These are phyloP conservation scores for Clonostachys byssicola DNA, from an alignment of 2,329 filamentous ascomycete genomes.

Conservation along the genomic window DNA sequence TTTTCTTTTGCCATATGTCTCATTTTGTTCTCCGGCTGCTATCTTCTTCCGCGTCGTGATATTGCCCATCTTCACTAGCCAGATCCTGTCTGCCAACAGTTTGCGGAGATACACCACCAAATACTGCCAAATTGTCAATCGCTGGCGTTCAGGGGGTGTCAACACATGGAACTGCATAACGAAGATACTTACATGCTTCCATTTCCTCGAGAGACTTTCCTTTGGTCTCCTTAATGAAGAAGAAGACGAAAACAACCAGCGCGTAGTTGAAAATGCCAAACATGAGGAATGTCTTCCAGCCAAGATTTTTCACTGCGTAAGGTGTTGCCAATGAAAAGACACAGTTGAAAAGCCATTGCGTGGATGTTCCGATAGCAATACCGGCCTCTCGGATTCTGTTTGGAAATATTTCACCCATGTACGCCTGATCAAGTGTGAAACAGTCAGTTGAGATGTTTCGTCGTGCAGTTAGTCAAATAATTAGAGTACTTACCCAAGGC, in stretches of 20 bases:
- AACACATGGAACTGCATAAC: too few species aligned
- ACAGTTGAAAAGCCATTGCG: slow-evolving; percentile 49
- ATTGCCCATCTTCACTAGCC: too few species aligned
- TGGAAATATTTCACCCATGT: slow-evolving; percentile 45
- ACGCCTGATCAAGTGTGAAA: slow-evolving; percentile 10
- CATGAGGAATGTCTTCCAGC: slow-evolving; percentile 44
- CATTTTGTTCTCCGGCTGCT: too few species aligned
- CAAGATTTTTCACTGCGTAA: slow-evolving; percentile 37
- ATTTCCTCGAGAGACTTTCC: slow-evolving; percentile 38
- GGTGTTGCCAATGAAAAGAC: slow-evolving; percentile 42
- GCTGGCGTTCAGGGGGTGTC: too few species aligned
- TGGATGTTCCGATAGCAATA: slow-evolving; percentile 41
- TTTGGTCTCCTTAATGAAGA: slow-evolving; percentile 37
- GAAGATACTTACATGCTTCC: slow-evolving; percentile 12
- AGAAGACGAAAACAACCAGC: slow-evolving; percentile 34
- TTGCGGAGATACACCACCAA: too few species aligned
- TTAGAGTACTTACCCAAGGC: slow-evolving; percentile 28
- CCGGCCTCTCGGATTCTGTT: slow-evolving; percentile 43
- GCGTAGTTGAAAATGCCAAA: slow-evolving; percentile 43
- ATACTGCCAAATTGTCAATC: too few species aligned
- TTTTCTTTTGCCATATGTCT: too few species aligned
- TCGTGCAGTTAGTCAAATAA: too few species aligned
- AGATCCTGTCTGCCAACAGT: too few species aligned
- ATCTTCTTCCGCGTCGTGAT: too few species aligned
- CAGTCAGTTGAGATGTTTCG: too few species aligned